Base-by-base conservation (phyloP, 164 flowering plant species). In the Nelumbo lutea region DNA sequence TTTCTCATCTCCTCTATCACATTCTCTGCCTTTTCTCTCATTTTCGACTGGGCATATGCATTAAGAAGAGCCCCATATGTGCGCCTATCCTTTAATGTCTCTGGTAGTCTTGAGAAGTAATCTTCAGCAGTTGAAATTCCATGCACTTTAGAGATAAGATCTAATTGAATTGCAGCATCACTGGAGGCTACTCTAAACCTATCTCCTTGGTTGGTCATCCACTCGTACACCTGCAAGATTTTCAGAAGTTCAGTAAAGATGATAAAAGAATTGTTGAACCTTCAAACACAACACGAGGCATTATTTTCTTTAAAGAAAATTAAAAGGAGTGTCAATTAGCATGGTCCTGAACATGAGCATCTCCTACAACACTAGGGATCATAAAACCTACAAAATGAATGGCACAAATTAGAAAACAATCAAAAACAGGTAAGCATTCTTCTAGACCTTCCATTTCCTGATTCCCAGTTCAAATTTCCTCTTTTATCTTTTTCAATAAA, bases 111-210 rank as follows among this genome's bases (percentile, higher is more conserved):
- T 38, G 60, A 64, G 75, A 91, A 94, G 79, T 75, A 87, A 9
- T 84, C 83, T 77, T 94, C 96, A 62, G 97, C 92, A 67, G 70
- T 74, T 15, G 88, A 67, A 69, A 94, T 63, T 61, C 96, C 97
- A 43, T 67, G 86, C 43, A 86, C 97, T 78, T 90, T 91, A 62
- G 85, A 82, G 67, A 91, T 82, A 51, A 91, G 79, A 79, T 91
- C 98, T 50, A 94, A 74, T 59, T 89, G 92, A 76, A 94, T 91
- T 45, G 97, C 98, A 72, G 83, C 79, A 66, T 94, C 98, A 78
- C 97, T 86, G 10, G 87, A 63, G 61, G 87, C 76, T 68, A 83
- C 43, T 73, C 82, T 78, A 76, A 82, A 94, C 72, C 81, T 86
- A 69, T 87, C 88, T 64, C 72, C 80, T 72, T 83, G 75, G 63